Base-by-base conservation (phyloP, 1,284 basidiomycete genomes). In the Apiotrichum siamense region DNA sequence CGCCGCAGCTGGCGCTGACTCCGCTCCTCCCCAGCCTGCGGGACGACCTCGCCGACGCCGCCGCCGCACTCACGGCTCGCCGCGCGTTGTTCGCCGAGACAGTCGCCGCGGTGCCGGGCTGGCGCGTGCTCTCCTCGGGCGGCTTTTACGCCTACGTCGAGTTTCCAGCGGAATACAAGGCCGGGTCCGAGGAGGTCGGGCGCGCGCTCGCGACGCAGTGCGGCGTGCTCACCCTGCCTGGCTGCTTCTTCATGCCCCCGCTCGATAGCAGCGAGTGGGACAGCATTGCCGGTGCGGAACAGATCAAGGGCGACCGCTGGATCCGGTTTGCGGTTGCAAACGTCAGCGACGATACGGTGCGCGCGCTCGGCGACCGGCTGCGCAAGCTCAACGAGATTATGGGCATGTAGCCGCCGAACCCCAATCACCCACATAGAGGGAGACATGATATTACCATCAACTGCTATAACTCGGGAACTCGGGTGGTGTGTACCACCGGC, bases 61-160 rank as follows among this genome's bases (percentile, higher is more conserved):
- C 83, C 2, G 59, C 62, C 4, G 77, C 78, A 2, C 76, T 92
- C 23, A 66, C 73, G n/a, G 62, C 69, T 12, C 79, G 87, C 3
- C 82, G 87, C 45, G 62, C 60, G 10, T 72, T 86, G 1, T 92
- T 92, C 75, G 37, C 45, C 15, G 42, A 57, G 3, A 58, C 55
- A 4, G 74, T 66, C 57, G 60, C 54, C 47, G 48, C 20, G 60
- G 85, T 58, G 76, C 80, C 7, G 37, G 69, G 72, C 3, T 88
- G 86, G 86, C 70, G 62, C n/a, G 76, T 87, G 35, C 80, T 80
- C 5, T 79, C 81, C 1, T 80, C 81, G 38, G 86, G 86, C 3
- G 86, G 81, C 0, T 88, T 83, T 69, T 89, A 82, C 59, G 84
- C 85, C 3, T 88, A 86, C 62, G 84, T 88, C 49, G 73, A 76